A percentile compares a stretch with the other conserved stretches of the same genome.
Conservation (phyloP, 139 green algal species). For the Bryopsis sp. region DNA sequence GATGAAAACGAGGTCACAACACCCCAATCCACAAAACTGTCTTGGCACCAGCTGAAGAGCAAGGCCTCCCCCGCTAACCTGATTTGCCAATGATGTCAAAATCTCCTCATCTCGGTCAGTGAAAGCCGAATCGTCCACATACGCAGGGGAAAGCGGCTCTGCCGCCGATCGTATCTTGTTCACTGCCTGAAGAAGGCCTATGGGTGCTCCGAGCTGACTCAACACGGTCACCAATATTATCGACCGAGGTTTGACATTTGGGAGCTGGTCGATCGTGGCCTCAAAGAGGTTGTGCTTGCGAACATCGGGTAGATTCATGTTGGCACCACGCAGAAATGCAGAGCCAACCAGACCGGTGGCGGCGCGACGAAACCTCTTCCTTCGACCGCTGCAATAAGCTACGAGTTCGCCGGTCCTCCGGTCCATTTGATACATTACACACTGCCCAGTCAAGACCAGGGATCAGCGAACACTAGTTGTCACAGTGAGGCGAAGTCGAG, state of each 20-base stretch:
- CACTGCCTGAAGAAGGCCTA: neutral
- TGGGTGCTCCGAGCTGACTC: neutral
- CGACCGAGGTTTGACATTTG: neutral
- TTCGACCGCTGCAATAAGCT: neutral
- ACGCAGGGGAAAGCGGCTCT: too few relatives aligned
- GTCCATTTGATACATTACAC: neutral
- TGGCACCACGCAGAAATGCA: neutral
- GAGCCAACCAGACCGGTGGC: neutral
- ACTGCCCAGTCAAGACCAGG: too few relatives aligned
- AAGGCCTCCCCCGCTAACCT: too few relatives aligned
- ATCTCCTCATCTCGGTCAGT: neutral
- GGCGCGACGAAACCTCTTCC: neutral
- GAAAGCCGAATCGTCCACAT: too few relatives aligned
- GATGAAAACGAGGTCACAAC: neutral
- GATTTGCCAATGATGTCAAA: neutral
- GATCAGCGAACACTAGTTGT: too few relatives aligned
- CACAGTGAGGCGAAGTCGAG: too few relatives aligned
- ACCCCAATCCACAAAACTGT: too few relatives aligned
- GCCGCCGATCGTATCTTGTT: neutral
- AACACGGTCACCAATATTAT: neutral
- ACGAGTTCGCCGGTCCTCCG: neutral
- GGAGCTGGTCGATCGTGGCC: neutral
- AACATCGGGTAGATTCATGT: neutral
- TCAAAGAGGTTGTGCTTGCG: neutral
- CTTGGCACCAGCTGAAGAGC: too few relatives aligned